Conservation (phyloP, 441 rosid genomes). For the Dalechampia spathulata region DNA sequence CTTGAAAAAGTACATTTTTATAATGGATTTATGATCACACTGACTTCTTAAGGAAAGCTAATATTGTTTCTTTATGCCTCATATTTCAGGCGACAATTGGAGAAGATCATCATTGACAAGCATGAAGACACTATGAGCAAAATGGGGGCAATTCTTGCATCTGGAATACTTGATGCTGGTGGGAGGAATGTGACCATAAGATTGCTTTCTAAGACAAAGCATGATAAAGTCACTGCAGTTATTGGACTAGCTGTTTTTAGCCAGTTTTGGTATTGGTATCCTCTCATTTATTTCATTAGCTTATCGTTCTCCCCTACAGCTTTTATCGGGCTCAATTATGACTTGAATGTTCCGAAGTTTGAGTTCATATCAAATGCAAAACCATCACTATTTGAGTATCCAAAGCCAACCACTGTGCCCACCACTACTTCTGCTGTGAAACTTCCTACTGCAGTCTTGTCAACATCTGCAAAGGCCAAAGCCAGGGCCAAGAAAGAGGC, state of each 20-base stretch:
- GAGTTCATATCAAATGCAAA: conserved; percentile 88
- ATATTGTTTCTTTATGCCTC: background rate
- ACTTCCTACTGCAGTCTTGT: conserved; percentile 88
- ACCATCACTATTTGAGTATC: conserved; percentile 91
- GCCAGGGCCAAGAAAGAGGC: conserved; percentile 99
- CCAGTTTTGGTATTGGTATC: conserved; percentile 99
- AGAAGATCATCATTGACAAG: conserved; percentile 88
- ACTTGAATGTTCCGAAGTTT: conserved; percentile 86
- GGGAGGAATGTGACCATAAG: conserved; percentile 95
- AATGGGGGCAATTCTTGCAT: conserved; percentile 98
- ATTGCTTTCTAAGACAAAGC: conserved; percentile 92
- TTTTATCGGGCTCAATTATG: conserved; percentile 81
- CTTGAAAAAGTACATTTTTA: background rate
- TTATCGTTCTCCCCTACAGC: conserved; percentile 96
- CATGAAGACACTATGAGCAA: conserved; percentile 99
- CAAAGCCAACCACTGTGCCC: conserved; percentile 84
- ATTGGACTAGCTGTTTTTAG: conserved; percentile 96
- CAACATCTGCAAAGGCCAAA: conserved; percentile 91
- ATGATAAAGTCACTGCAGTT: conserved; percentile 93
- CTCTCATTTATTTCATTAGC: conserved; percentile 87
- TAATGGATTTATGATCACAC: background rate
- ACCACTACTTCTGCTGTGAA: conserved; percentile 73
- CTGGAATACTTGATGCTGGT: conserved; percentile 97
- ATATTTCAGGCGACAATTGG: conserved; percentile 73
- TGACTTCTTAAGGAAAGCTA: background rate